Conservation (phyloP, 192 early-diverging fungal species). For the Entomortierella chlamydospora region DNA sequence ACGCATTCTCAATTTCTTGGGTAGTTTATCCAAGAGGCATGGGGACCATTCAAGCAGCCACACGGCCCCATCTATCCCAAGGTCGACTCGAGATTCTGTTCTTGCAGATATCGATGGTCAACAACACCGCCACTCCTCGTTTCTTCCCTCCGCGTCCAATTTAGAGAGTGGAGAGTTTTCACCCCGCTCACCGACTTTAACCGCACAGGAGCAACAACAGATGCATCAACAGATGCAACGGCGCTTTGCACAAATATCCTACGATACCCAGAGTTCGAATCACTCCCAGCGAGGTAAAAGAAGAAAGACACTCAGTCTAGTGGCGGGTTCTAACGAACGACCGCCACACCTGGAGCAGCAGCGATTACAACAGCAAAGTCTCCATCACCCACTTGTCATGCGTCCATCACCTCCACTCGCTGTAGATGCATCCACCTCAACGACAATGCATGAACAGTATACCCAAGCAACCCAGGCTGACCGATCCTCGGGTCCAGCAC, state of each 20-base stretch:
- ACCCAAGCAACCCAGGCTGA: neutral
- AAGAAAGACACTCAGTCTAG: constrained; percentile 44
- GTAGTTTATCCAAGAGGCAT: constrained; percentile 42
- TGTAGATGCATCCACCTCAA: neutral
- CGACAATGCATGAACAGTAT: neutral
- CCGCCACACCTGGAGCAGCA: constrained; percentile 16
- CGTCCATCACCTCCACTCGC: constrained; percentile 8
- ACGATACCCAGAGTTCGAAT: constrained; percentile 28
- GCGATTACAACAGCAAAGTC: constrained; percentile 36
- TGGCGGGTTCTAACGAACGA: constrained; percentile 24
- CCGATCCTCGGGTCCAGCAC: constrained; percentile 60
- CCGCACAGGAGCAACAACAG: constrained; percentile 1
- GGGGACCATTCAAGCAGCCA: constrained; percentile 15
- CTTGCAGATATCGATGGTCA: constrained; percentile 24
- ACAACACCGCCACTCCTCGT: neutral
- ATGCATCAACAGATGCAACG: constrained; percentile 10
- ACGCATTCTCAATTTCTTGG: constrained; percentile 39
- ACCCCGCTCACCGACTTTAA: neutral
- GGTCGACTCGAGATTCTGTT: neutral
- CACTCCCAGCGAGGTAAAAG: constrained; percentile 40
- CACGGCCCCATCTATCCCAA: neutral
- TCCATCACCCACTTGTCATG: constrained; percentile 20
- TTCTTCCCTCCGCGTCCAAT: no score
- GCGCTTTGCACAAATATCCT: neutral
- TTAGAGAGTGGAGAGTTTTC: neutral